A percentile compares a stretch with the other conserved stretches of the same genome.
These are phyloP conservation scores for Henckelia pumila DNA, from an alignment of 257 asterid species.

Conservation along the genomic window DNA sequence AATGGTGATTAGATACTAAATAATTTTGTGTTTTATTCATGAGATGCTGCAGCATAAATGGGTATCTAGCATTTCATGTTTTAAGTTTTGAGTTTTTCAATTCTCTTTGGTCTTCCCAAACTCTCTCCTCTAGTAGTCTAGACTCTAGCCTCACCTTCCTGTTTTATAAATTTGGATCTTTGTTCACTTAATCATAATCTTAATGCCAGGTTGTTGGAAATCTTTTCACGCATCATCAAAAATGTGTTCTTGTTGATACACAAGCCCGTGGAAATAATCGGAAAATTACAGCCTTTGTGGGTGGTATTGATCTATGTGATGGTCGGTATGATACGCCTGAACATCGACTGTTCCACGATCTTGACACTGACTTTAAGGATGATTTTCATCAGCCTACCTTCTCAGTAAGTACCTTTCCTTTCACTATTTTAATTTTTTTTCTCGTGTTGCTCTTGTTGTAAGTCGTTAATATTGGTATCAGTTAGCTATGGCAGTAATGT, in stretches of 20 bases:
- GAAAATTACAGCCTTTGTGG: slow-evolving; percentile 49
- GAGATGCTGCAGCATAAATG: no score
- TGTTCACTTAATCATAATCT: not conserved
- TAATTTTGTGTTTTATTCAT: no score
- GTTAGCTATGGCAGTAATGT: no score
- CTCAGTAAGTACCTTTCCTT: slow-evolving; percentile 32
- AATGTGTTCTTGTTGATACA: slow-evolving; percentile 56
- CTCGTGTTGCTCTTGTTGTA: not conserved
- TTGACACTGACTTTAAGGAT: slow-evolving; percentile 43
- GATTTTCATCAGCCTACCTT: slow-evolving; percentile 53
- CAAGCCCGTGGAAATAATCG: slow-evolving; percentile 46
- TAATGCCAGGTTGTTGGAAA: slow-evolving; percentile 49
- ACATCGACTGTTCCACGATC: slow-evolving; percentile 45
- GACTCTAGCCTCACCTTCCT: not conserved
- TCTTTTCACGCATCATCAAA: slow-evolving; percentile 60
- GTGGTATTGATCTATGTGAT: slow-evolving; percentile 61
- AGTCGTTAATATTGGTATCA: not conserved
- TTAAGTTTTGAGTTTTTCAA: not conserved
- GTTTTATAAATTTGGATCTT: no score
- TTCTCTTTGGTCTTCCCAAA: not conserved
- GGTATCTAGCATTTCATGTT: no score
- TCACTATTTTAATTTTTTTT: not conserved
- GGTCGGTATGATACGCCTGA: slow-evolving; percentile 64
- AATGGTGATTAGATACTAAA: no score
- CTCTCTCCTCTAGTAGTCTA: not conserved